These are phyloP conservation scores for Carex pumila DNA, from an alignment of 176 grass and related monocot species.

Conservation along the genomic window DNA sequence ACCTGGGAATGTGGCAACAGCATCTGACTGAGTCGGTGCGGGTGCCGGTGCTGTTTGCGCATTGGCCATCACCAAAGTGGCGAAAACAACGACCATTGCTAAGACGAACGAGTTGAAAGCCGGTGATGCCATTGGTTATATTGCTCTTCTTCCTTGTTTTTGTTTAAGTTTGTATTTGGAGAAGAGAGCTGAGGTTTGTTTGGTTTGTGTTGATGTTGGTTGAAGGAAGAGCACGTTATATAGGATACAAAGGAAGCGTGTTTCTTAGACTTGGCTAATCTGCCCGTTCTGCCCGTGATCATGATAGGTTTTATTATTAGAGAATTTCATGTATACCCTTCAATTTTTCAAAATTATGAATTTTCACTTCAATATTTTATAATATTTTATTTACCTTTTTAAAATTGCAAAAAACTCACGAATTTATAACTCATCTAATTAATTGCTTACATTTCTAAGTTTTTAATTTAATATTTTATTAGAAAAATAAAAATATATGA, in stretches of 20 bases:
- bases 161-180: neutral
- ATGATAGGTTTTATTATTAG: neutral
- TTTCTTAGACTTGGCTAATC: neutral
- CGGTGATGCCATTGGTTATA: neutral
- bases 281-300: neutral
- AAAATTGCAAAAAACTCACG: no score
- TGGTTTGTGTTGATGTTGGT: neutral
- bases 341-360: neutral
- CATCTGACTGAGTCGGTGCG: neutral
- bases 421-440: no score
- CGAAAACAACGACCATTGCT: neutral
- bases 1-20: neutral
- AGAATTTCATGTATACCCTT: no score
- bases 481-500: no score
- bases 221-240: neutral
- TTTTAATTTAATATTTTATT: no score
- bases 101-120: neutral
- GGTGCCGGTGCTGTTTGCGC: neutral
- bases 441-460: no score
- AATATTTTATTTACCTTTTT: no score
- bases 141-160: neutral
- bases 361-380: no score
- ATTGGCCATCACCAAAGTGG: neutral
- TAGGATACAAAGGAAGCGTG: neutral
- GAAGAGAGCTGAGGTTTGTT: neutral